Evolutionary conservation across 225 moss, liverwort and hornwort species (phyloP).

Genomic region (Anthoceros angustus): DNA sequence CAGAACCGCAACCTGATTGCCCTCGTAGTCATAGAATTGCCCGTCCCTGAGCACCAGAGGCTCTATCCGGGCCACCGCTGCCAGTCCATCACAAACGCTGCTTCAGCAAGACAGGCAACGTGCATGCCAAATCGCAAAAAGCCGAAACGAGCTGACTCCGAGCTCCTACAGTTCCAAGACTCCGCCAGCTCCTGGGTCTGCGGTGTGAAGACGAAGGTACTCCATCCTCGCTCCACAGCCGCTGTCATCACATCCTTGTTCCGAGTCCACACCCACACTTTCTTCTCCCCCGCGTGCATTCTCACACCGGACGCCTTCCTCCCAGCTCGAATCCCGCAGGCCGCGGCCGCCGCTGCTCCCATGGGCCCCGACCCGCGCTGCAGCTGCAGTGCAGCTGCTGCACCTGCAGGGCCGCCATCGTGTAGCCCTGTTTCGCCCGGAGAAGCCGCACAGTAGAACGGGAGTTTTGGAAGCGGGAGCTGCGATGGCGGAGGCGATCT

Average conservation of each 20-base stretch:
- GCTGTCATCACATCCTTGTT: conserved; percentile 93
- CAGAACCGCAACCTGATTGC: conserved; percentile 37
- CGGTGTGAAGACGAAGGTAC: conserved; percentile 58
- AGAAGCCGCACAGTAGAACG: too few species aligned
- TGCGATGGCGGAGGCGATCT: background rate
- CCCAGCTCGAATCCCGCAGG: background rate
- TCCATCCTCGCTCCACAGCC: conserved; percentile 82
- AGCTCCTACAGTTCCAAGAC: conserved; percentile 46
- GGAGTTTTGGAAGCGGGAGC: too few species aligned
- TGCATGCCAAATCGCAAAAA: background rate
- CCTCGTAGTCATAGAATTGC: conserved; percentile 39
- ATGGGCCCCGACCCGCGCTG: too few species aligned
- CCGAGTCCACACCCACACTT: conserved; percentile 79
- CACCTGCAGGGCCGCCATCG: too few species aligned
- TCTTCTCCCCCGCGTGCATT: conserved; percentile 19
- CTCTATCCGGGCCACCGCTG: conserved; percentile 52
- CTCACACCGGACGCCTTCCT: background rate
- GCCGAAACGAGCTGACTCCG: background rate
- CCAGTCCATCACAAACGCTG: background rate
- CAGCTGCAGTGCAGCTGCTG: too few species aligned
- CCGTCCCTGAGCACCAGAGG: conserved; percentile 36
- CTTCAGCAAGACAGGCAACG: background rate
- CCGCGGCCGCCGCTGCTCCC: background rate
- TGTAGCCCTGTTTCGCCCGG: too few species aligned
- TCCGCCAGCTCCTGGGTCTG: conserved; percentile 43